A percentile compares a stretch with the other conserved stretches of the same genome.
These are phyloP conservation scores for Tieghemostelium lacteum DNA, from an alignment of 78 protist species.

Conservation along the genomic window DNA sequence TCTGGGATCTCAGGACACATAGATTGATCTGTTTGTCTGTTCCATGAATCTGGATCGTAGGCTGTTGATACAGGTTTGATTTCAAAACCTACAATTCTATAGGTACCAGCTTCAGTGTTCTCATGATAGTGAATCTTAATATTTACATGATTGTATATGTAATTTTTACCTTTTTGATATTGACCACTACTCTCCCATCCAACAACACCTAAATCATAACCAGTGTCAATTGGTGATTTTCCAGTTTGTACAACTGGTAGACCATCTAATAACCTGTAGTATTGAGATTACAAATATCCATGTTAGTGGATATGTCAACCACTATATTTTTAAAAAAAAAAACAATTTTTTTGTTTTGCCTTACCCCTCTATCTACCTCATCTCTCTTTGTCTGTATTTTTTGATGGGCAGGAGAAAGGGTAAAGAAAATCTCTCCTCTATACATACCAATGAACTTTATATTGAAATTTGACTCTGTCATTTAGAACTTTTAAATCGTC, in stretches of 20 bases:
- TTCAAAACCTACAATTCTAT: constrained; percentile 89
- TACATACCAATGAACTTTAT: constrained; percentile 42
- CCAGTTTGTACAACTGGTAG: constrained; percentile 45
- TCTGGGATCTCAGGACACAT: not conserved
- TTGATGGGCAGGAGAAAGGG: too few relatives aligned
- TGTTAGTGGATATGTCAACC: not conserved
- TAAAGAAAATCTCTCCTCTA: too few relatives aligned
- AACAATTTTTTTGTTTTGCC: too few relatives aligned
- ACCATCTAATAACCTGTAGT: constrained; percentile 62
- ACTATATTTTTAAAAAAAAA: not conserved
- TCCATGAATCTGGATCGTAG: constrained; percentile 16
- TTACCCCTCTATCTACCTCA: too few relatives aligned
- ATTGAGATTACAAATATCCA: not conserved
- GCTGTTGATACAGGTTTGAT: constrained; percentile 63
- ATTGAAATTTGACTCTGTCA: constrained; percentile 12
- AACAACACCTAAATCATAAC: constrained; percentile 35
- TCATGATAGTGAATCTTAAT: constrained; percentile 76
- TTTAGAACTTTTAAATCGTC: not conserved
- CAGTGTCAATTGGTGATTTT: constrained; percentile 23
- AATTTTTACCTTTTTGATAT: constrained; percentile 9
- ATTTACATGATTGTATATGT: constrained; percentile 84
- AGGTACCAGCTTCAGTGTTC: not conserved
- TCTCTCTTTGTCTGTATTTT: too few relatives aligned
- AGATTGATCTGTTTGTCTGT: not conserved
- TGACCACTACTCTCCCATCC: not conserved